These are phyloP conservation scores for Pichia sp. DNA, from an alignment of 1,139 yeast genomes.

Conservation along the genomic window DNA sequence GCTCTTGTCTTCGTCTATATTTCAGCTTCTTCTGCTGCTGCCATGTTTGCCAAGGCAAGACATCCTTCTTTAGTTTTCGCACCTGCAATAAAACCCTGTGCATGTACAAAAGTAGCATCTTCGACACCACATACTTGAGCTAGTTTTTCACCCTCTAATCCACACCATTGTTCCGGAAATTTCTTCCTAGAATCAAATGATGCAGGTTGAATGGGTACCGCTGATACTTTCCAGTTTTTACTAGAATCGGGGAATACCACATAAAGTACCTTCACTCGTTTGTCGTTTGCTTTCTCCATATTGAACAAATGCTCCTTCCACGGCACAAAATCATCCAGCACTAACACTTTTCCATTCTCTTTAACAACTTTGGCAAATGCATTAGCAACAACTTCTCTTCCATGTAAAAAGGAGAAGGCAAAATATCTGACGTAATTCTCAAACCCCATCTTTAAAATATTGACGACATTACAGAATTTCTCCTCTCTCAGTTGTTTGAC, in stretches of 20 bases:
- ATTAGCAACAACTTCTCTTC: slow-evolving; percentile 38
- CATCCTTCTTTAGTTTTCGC: slow-evolving; percentile 75
- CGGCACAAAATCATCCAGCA: slow-evolving; percentile 68
- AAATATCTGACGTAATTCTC: slow-evolving; percentile 56
- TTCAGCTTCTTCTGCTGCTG: slow-evolving; percentile 4
- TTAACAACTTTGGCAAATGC: background rate
- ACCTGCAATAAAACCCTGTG: slow-evolving; percentile 96
- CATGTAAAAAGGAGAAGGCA: slow-evolving; percentile 87
- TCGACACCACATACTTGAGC: slow-evolving; percentile 63
- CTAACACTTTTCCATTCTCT: slow-evolving; percentile 35
- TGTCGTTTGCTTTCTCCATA: slow-evolving; percentile 52
- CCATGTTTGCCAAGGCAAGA: slow-evolving; percentile 51
- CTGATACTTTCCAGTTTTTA: slow-evolving; percentile 77
- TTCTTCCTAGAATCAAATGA: slow-evolving; percentile 80
- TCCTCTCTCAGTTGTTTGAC: slow-evolving; percentile 44
- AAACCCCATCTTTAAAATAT: slow-evolving; percentile 75
- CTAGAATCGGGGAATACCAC: slow-evolving; percentile 72
- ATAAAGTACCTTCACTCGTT: slow-evolving; percentile 59
- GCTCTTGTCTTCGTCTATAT: too few relatives aligned
- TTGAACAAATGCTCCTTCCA: slow-evolving; percentile 89
- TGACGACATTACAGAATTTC: slow-evolving; percentile 61
- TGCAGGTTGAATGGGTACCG: slow-evolving; percentile 67
- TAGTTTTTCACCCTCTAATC: slow-evolving; percentile 77
- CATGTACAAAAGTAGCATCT: slow-evolving; percentile 86
- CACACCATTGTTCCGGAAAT: slow-evolving; percentile 85